Evolutionary conservation across 2,329 filamentous ascomycete species (phyloP).

Genomic region (Diaporthe sp.): DNA sequence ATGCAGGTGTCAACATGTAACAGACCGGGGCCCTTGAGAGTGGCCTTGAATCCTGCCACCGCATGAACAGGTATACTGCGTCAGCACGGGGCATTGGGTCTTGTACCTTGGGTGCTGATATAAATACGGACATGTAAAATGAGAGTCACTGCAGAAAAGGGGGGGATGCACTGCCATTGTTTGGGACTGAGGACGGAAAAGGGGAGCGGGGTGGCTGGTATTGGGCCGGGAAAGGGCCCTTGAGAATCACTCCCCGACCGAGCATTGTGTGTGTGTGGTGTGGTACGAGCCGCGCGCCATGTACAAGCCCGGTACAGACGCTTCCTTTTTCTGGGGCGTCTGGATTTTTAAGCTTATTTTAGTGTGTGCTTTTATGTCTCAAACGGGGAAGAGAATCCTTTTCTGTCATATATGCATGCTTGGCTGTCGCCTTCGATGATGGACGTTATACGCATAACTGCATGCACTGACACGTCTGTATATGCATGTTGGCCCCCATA

Average conservation of each 20-base stretch:
- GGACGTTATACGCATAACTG: neutral
- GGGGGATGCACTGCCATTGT: conserved; percentile 11
- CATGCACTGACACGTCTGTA: neutral
- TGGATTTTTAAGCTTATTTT: conserved; percentile 34
- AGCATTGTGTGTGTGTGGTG: neutral
- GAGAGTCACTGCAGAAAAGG: conserved; percentile 1
- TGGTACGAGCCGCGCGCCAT: neutral
- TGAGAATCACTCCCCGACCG: neutral
- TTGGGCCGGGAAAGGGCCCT: neutral
- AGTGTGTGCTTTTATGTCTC: neutral
- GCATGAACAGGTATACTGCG: conserved; percentile 6
- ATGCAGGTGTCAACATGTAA: neutral
- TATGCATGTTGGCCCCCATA: neutral
- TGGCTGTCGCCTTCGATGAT: neutral
- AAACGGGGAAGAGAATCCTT: neutral
- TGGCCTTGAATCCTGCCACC: neutral
- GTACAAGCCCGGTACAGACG: neutral
- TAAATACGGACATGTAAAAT: neutral
- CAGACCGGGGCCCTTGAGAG: neutral
- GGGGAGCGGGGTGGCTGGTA: neutral
- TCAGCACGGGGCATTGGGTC: neutral
- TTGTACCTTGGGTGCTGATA: neutral
- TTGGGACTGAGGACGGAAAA: neutral
- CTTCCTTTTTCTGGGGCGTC: neutral
- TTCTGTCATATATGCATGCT: neutral